Base-by-base conservation (phyloP, 352 stramenopile species). In the Phytopythium cucurbitacearum region DNA sequence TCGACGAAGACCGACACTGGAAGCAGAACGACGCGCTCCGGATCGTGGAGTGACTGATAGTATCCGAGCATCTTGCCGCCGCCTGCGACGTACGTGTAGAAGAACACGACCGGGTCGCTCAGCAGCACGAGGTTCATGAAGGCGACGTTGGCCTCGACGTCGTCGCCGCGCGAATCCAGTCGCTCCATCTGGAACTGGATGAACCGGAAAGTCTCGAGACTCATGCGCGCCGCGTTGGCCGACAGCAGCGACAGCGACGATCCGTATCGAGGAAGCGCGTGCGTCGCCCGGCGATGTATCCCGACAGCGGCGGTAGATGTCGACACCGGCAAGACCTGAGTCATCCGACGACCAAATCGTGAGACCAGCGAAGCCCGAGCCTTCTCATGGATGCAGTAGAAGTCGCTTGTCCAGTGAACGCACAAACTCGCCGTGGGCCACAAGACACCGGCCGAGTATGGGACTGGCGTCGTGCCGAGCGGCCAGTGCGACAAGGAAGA, bases 111-210 rank as follows among this genome's bases (percentile, higher is more conserved):
- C 3, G 70, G 70, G 36, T 76, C 67, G 21, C 67, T 80, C 67
- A 80, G 66, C 7, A 70, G 13, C 6, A 73, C 64, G 10, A 71
- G 48, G 35, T 72, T 80, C 57, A 76, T 72, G 38, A 76, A 69
- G 0, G 69, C 62, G 8, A 73, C 52, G 33, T 71, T 71, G 0
- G 59, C 58, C 33, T 68, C 56, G 8, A 74, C 57, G 9, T 57
- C 51, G 34, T 66, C 42, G 5, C 45, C 51, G 0, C 64, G 56
- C 1, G 54, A 40, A 16, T 68, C 55, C 0, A 71, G 38, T 39
- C 59, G 57, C 45, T 65, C 53, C 55, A 71, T 71, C 16, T 68
- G 59, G 21, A 65, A 53, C 33, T 71, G 59, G 15, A 68, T 71
- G 8, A 47, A 62, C 8, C 47, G 51, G 12, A 62, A 66, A 7